phyloP scores from a whole-genome alignment of 345 rosid species.

The Melaleuca alternifolia region DNA sequence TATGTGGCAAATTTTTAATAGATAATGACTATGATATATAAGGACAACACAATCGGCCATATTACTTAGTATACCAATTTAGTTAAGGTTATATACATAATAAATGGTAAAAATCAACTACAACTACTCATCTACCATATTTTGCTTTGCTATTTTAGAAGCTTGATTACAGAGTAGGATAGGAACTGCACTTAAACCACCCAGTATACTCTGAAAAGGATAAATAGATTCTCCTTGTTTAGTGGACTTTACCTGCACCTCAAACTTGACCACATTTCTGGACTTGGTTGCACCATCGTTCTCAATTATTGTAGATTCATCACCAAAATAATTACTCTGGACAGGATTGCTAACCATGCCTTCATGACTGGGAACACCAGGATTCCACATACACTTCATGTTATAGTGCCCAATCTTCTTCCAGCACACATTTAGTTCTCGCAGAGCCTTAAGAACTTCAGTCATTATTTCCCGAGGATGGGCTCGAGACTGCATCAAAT shows the following conservation, averaged over 20 bases:
- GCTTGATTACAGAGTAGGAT: background rate
- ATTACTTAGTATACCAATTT: background rate
- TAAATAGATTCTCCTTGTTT: background rate
- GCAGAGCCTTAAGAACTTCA: conserved; percentile 91
- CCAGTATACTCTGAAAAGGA: background rate
- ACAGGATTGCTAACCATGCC: conserved; percentile 54
- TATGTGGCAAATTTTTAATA: background rate
- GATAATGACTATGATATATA: background rate
- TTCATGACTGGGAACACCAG: conserved; percentile 44
- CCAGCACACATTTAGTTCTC: conserved; percentile 88
- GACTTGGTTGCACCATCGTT: conserved; percentile 40
- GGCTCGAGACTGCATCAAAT: conserved; percentile 66
- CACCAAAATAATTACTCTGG: conserved; percentile 55
- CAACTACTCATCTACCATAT: background rate
- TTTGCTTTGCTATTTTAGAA: background rate
- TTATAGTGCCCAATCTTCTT: conserved; percentile 98
- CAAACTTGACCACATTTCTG: conserved; percentile 77
- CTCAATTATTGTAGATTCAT: conserved; percentile 54
- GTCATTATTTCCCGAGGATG: conserved; percentile 98
- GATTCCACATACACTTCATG: conserved; percentile 98
- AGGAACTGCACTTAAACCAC: background rate
- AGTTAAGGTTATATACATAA: background rate
- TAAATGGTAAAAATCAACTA: background rate
- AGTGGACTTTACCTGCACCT: conserved; percentile 63
- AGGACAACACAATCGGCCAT: background rate